Conservation (phyloP, 805 yeast genomes). For the Saccharomycopsis oosterbeekiorum region DNA sequence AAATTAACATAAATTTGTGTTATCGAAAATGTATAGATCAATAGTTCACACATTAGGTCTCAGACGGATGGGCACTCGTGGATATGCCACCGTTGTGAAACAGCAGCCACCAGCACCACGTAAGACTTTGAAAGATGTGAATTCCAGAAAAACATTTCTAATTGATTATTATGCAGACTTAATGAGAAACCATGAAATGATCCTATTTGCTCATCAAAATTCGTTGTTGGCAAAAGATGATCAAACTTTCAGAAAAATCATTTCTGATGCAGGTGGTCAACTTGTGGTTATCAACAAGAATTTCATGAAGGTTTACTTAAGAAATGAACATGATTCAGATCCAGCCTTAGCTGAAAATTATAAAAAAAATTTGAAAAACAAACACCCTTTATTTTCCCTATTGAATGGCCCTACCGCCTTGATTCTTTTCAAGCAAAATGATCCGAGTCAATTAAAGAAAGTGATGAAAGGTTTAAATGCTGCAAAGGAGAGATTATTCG, state of each 20-base stretch:
- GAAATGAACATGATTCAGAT: constrained; percentile 58
- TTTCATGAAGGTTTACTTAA: constrained; percentile 65
- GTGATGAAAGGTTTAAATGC: constrained; percentile 52
- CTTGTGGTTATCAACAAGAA: constrained; percentile 59
- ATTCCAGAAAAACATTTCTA: constrained; percentile 77
- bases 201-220: constrained; percentile 78
- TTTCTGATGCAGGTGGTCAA: constrained; percentile 57
- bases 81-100: constrained; percentile 5
- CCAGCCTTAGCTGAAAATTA: constrained; percentile 59
- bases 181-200: constrained; percentile 56
- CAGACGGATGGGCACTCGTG: background rate
- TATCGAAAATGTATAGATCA: background rate
- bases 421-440: constrained; percentile 54
- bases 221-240: constrained; percentile 66
- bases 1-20: too few species aligned
- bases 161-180: constrained; percentile 70
- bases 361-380: constrained; percentile 31
- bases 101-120: constrained; percentile 20
- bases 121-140: constrained; percentile 49
- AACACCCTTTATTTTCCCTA: constrained; percentile 63
- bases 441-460: constrained; percentile 58
- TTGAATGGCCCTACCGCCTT: constrained; percentile 83
- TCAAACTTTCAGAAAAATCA: constrained; percentile 47
- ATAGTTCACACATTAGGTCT: background rate
- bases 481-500: constrained; percentile 62